Percentiles rank a stretch among this genome's conserved stretches.
phyloP scores from a whole-genome alignment of 441 rosid species.

The Jatropha multifida region DNA sequence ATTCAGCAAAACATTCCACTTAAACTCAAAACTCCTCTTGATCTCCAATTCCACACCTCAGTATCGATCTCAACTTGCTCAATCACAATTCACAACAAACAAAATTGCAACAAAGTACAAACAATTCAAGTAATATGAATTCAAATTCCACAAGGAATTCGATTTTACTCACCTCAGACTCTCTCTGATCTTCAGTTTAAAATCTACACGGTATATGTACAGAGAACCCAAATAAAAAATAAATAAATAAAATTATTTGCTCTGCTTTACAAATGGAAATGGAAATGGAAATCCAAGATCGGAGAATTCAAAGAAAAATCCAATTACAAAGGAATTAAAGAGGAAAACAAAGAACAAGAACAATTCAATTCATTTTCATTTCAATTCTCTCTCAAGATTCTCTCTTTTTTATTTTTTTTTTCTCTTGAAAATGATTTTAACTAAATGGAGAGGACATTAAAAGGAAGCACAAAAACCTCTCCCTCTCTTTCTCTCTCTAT shows the following conservation, averaged over 20 bases:
- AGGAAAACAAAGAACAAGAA: background rate
- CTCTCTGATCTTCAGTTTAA: conserved; percentile 28
- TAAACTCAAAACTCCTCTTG: conserved; percentile 5
- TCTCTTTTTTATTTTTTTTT: no score
- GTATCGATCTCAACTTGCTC: conserved; percentile 16
- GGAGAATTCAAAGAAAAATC: conserved; percentile 11
- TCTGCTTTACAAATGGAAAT: background rate
- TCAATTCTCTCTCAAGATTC: background rate
- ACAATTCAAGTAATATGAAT: background rate
- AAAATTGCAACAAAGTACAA: background rate
- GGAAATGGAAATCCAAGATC: conserved; percentile 18
- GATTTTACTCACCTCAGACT: conserved; percentile 27
- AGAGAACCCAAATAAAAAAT: conserved; percentile 15
- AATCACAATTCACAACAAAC: conserved; percentile 8
- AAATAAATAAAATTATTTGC: background rate
- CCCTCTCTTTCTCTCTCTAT: conserved; percentile 8
- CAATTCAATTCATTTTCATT: conserved; percentile 13
- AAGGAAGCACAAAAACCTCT: conserved; percentile 41
- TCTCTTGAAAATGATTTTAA: conserved; percentile 11
- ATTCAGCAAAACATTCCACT: conserved; percentile 2
- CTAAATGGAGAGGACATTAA: conserved; percentile 13
- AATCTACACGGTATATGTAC: conserved; percentile 26
- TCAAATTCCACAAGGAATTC: background rate
- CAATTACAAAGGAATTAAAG: conserved; percentile 1
- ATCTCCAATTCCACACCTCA: background rate